Base-by-base conservation (phyloP, 768 basidiomycete species). In the Collybia mongolica region DNA sequence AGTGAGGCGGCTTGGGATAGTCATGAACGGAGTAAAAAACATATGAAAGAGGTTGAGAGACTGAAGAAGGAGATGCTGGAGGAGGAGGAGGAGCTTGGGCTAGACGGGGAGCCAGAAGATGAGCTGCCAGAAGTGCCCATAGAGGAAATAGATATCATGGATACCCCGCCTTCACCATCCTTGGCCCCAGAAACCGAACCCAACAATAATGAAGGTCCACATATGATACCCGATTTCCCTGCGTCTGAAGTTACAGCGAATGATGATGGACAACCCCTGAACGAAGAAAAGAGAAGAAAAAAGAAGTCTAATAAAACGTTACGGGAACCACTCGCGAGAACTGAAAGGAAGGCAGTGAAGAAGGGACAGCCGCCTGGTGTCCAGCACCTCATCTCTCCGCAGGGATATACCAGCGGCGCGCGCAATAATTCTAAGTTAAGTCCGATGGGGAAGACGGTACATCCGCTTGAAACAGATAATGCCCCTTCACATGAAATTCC, bases 1-100 rank as follows among this genome's bases (percentile, higher is more conserved):
- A 93, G 87, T 55, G 94, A 98, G 59, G 90, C 92, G 0, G 91
- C 93, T 4, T 99, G 95, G 95, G 77, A 86, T 58, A 98, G 93
- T 65, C 97, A 98, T 55, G 97, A 98, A 66, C 76, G 94, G 56
- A 97, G 94, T 66, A 89, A 89, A 69, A 97, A 93, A 67, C 97
- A 99, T 60, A 63, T 90, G 63, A 91, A 88, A 66, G 90, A 93
- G 54, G 83, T 98, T 11, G 90, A 91, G 60, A 75, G 73, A 55
- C 62, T 99, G 51, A 83, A 81, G 65, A 74, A 75, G 58, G 81
- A 90, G 59, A 97, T 99, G 90, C 63, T 73, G 56, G 69, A 72
- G 48, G 92, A 98, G 58, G 78, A 90, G 51, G 79, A 81, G 44
- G 81, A 78, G 53, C 64, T 97, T 18, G 70, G 64, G 12, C 71